These are phyloP conservation scores for Nymphaea thermarum DNA, from an alignment of 164 flowering plant genomes.

Conservation along the genomic window DNA sequence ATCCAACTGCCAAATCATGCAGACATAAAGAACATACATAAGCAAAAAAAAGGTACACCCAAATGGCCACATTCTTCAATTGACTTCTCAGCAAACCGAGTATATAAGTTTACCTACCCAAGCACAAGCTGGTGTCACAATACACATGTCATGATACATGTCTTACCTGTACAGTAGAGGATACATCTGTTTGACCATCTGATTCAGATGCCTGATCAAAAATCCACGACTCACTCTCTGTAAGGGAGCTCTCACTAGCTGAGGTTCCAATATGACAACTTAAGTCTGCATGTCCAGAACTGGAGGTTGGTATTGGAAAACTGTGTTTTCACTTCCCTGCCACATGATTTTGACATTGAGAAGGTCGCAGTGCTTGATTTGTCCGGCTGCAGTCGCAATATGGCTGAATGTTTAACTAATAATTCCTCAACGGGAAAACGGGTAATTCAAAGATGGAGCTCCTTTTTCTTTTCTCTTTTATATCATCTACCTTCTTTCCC, in stretches of 20 bases:
- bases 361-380: too few species aligned
- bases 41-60: neutral
- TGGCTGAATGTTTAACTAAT: too few species aligned
- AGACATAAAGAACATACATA: neutral
- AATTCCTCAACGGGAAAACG: too few species aligned
- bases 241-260: constrained; percentile 27
- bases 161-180: constrained; percentile 15
- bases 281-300: constrained; percentile 4
- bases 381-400: too few species aligned
- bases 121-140: neutral
- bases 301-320: neutral
- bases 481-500: too few species aligned
- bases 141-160: neutral
- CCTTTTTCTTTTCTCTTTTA: too few species aligned
- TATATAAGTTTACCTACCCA: neutral
- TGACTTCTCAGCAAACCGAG: neutral
- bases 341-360: too few species aligned
- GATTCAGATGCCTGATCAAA: constrained; percentile 35
- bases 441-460: too few species aligned
- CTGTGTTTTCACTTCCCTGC: too few species aligned
- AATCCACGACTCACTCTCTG: constrained; percentile 22
- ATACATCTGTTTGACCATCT: constrained; percentile 13
- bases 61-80: neutral
- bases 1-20: constrained; percentile 28
- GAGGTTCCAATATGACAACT: constrained; percentile 3